These are phyloP conservation scores for Eragrostis curvula DNA, from an alignment of 176 grass and related monocot genomes.

Conservation along the genomic window DNA sequence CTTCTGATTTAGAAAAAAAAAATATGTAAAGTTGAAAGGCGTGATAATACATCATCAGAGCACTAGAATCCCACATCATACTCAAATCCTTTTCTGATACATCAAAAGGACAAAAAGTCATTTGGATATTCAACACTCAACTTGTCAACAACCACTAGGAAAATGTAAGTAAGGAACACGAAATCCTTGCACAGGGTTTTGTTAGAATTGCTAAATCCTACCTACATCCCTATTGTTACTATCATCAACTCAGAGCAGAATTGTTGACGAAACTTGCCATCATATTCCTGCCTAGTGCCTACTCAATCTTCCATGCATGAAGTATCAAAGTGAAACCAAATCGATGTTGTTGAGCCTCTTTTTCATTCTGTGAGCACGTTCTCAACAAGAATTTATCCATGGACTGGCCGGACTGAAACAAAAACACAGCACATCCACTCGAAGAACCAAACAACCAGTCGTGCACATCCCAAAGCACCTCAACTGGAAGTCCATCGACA, in stretches of 20 bases:
- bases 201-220: conserved; percentile 40
- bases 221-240: conserved; percentile 20
- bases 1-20: conserved; percentile 23
- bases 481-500: conserved; percentile 61
- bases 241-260: background rate
- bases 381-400: conserved; percentile 43
- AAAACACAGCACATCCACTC: conserved; percentile 49
- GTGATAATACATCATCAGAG: conserved; percentile 21
- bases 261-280: conserved; percentile 35
- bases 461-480: conserved; percentile 66
- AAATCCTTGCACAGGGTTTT: conserved; percentile 34
- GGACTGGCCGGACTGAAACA: conserved; percentile 60
- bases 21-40: background rate
- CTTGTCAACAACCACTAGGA: background rate
- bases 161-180: conserved; percentile 3
- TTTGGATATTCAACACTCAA: background rate
- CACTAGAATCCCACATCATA: background rate
- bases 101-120: conserved; percentile 37
- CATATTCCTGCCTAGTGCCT: conserved; percentile 36
- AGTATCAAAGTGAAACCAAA: conserved; percentile 65
- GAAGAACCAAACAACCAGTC: conserved; percentile 55
- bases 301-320: conserved; percentile 63
- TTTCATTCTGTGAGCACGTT: conserved; percentile 41
- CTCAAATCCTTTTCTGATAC: background rate
- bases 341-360: conserved; percentile 33